Evolutionary conservation across 371 early-diverging fungal species (phyloP).

Genomic region (Mortierella sp.): DNA sequence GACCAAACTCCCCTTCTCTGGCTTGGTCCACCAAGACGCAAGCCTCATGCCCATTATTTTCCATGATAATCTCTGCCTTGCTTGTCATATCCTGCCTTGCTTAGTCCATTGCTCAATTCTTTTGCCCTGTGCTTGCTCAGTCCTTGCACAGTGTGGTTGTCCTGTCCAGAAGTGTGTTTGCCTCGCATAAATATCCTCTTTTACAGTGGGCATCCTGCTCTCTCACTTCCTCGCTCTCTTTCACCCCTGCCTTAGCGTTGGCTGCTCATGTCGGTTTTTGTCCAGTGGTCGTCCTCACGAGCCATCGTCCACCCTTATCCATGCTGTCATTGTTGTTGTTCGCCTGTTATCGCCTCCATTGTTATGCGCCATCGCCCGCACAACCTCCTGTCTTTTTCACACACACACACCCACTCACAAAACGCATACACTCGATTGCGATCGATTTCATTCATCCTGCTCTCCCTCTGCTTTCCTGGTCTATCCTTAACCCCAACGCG

Average conservation of each 20-base stretch:
- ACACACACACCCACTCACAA: not conserved
- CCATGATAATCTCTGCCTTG: not conserved
- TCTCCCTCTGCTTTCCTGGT: not conserved
- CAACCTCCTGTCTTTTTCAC: not conserved
- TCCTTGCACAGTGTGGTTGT: not conserved
- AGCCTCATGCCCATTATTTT: not conserved
- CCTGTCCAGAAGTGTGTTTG: not conserved
- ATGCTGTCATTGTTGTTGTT: not conserved
- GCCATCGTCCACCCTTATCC: not conserved
- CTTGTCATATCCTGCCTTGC: not conserved
- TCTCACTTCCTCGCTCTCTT: not conserved
- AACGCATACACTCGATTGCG: not conserved
- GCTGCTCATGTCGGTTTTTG: not conserved
- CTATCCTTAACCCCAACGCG: slow-evolving; percentile 1
- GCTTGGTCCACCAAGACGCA: not conserved
- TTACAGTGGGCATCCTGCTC: not conserved
- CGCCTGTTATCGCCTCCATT: not conserved
- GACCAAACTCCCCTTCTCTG: not conserved
- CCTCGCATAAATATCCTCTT: not conserved
- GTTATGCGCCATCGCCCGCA: not conserved
- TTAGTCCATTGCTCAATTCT: not conserved
- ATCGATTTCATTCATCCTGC: not conserved
- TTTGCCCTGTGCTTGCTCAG: not conserved
- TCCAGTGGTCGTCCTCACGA: slow-evolving; percentile 1
- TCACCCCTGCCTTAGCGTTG: not conserved